These are phyloP conservation scores for Symbiodinium pilosum DNA, from an alignment of 73 alveolate genomes.

Conservation along the genomic window DNA sequence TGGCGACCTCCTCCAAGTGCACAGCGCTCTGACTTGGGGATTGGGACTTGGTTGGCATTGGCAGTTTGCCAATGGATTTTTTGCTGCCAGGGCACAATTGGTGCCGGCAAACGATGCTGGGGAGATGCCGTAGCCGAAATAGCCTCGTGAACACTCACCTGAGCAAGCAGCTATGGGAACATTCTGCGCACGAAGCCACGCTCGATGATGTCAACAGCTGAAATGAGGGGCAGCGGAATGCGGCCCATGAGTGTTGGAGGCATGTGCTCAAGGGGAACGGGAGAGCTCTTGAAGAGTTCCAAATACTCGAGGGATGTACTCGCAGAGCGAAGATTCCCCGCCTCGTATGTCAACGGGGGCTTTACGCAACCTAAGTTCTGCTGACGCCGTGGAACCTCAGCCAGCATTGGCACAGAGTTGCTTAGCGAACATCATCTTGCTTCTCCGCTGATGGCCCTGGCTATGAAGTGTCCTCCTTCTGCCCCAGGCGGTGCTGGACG, in stretches of 20 bases:
- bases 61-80: too few relatives aligned
- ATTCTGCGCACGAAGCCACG: too few relatives aligned
- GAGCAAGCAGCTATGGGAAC: too few relatives aligned
- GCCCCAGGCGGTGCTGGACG: conserved; percentile 49
- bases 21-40: too few relatives aligned
- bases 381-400: conserved; percentile 55
- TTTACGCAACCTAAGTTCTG: conserved; percentile 17
- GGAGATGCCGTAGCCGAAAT: not conserved
- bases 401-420: not conserved
- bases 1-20: too few relatives aligned
- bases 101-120: not conserved
- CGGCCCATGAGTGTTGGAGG: too few relatives aligned
- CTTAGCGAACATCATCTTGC: not conserved
- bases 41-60: too few relatives aligned
- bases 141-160: not conserved
- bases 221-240: too few relatives aligned
- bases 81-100: not conserved
- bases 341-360: conserved; percentile 80
- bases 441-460: not conserved
- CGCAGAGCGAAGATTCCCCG: not conserved
- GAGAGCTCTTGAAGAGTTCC: too few relatives aligned
- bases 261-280: too few relatives aligned
- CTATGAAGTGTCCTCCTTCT: conserved; percentile 40
- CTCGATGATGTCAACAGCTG: too few relatives aligned
- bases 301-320: too few relatives aligned